These are phyloP conservation scores for Aspergillus sp. DNA, from an alignment of 2,329 filamentous ascomycete genomes.

Conservation along the genomic window DNA sequence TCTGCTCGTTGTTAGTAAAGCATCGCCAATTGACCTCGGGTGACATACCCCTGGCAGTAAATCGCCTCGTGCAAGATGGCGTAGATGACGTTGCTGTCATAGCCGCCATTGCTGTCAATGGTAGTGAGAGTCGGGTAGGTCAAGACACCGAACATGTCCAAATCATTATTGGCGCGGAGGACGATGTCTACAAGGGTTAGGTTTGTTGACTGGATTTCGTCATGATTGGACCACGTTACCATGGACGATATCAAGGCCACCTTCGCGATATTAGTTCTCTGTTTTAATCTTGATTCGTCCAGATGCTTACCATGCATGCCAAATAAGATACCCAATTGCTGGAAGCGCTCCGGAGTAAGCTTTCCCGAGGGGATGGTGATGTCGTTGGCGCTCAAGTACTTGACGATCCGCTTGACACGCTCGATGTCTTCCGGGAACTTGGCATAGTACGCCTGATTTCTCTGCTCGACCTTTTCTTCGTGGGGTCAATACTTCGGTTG, in stretches of 20 bases:
- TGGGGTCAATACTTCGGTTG: conserved; percentile 11
- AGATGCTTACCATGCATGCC: conserved; percentile 63
- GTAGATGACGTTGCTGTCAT: conserved; percentile 79
- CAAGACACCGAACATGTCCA: conserved; percentile 73
- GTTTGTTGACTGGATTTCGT: neutral
- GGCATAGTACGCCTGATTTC: conserved; percentile 76
- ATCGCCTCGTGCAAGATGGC: conserved; percentile 83
- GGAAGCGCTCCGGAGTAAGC: conserved; percentile 71
- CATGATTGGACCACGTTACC: conserved; percentile 32
- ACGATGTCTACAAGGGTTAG: conserved; percentile 54
- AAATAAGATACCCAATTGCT: conserved; percentile 75
- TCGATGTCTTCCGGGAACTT: conserved; percentile 82
- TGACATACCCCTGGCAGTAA: conserved; percentile 67
- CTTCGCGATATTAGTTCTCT: conserved; percentile 26
- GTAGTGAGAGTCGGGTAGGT: conserved; percentile 68
- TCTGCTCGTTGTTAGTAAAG: conserved; percentile 32
- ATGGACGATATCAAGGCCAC: conserved; percentile 74
- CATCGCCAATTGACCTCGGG: neutral
- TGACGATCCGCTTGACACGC: conserved; percentile 64
- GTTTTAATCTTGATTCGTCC: neutral
- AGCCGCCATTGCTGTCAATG: conserved; percentile 66
- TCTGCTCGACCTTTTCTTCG: conserved; percentile 60
- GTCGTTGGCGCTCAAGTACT: conserved; percentile 61
- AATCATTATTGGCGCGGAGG: conserved; percentile 67
- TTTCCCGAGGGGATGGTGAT: conserved; percentile 68